Base-by-base conservation (phyloP, 208 protist species). In the Trypanosoma boissoni region DNA sequence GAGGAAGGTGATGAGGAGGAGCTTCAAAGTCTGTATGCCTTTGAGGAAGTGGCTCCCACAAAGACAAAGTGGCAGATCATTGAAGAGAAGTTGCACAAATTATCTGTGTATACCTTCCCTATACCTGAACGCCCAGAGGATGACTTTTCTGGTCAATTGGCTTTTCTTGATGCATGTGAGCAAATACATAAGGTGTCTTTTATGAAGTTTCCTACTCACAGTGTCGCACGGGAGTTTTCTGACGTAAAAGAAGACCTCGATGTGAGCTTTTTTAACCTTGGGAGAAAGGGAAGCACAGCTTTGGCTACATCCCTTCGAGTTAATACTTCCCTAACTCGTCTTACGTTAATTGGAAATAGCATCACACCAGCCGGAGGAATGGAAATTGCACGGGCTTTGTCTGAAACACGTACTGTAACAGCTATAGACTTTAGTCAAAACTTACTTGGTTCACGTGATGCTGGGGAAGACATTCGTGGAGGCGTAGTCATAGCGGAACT, bases 351-450 rank as follows among this genome's bases (percentile, higher is more conserved):
- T 3, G 84, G 78, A 56, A 94, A 93, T 68, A 80, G 74, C 58
- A 89, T 96, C 16, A 83, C 76, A 7, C 77, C 91, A 10, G 71
- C 68, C 9, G 81, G 72, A 9, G 87, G 64, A 14, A 60, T 90
- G 51, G 80, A 70, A 54, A 62, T 96, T 51, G 78, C 79, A n/a
- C 54, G 62, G 4, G 75, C 82, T 27, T 65, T 95, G 39, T 77
- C 64, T 28, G 78, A 90, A 21, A 63, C 67, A 5, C 73, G 63
- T 52, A 81, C 49, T 21, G 62, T 96, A 20, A 76, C 74, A 18
- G 46, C 49, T 24, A 56, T 96, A 1, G 86, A 96, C 53, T 53
- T 96, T 21, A 80, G 76, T 14, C 76, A 78, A 42, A 96, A 96
- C 55, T 67, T 61, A 26, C 46, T 95, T 10, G 86, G 89, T 12